Conservation (phyloP, 805 yeast species). For the Ogataea salicorniae region DNA sequence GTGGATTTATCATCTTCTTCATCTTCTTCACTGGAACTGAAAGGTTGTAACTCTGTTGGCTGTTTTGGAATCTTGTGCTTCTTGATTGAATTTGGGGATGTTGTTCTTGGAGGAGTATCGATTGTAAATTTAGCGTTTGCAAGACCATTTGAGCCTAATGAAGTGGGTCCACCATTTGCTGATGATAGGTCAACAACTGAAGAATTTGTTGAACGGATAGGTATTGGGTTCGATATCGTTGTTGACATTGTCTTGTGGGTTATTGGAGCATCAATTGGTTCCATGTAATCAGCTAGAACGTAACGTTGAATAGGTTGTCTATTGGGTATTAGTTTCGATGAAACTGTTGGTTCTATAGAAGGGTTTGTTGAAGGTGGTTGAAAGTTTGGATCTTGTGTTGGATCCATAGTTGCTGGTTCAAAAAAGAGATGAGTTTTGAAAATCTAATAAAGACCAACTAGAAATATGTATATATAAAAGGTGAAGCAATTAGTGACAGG, state of each 20-base stretch:
- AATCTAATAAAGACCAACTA: background rate
- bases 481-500: background rate
- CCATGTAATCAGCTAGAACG: slow-evolving; percentile 69
- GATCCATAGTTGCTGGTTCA: slow-evolving; percentile 58
- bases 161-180: too few species aligned
- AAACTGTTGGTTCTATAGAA: slow-evolving; percentile 58
- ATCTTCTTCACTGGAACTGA: slow-evolving; percentile 47
- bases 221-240: background rate
- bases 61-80: slow-evolving; percentile 34
- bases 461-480: background rate
- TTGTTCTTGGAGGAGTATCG: slow-evolving; percentile 35
- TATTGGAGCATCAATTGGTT: slow-evolving; percentile 69
- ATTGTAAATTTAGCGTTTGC: slow-evolving; percentile 7
- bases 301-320: slow-evolving; percentile 73
- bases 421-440: background rate
- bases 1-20: slow-evolving; percentile 20
- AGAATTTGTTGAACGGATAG: background rate
- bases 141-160: too few species aligned
- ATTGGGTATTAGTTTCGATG: slow-evolving; percentile 64
- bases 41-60: slow-evolving; percentile 54
- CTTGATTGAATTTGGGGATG: slow-evolving; percentile 15
- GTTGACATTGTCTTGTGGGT: slow-evolving; percentile 38
- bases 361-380: slow-evolving; percentile 74
- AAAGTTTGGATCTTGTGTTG: slow-evolving; percentile 86
- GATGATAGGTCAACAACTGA: background rate